A percentile compares a stretch with the other conserved stretches of the same genome.
phyloP scores from a whole-genome alignment of 148 eudicot species.

The Beta vulgaris region DNA sequence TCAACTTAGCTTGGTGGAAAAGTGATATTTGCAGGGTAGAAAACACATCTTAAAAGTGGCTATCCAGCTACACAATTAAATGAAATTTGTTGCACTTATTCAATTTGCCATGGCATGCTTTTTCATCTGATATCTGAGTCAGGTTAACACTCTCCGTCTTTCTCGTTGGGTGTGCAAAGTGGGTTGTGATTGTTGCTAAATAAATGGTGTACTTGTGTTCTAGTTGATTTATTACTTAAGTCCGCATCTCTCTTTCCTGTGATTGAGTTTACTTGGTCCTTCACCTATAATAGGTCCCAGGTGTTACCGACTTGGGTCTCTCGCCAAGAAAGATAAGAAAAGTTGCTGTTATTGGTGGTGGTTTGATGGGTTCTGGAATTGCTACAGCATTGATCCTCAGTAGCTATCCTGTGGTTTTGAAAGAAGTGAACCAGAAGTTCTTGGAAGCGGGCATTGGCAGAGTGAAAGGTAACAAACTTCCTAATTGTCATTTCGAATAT shows the following conservation, averaged over 20 bases:
- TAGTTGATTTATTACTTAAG: neutral
- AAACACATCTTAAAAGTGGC: neutral
- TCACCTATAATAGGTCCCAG: constrained; percentile 61
- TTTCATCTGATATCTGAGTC: neutral
- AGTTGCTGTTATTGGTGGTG: constrained; percentile 95
- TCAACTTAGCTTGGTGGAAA: neutral
- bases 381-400: constrained; percentile 86
- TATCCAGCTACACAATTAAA: neutral
- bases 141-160: neutral
- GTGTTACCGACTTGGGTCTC: constrained; percentile 78
- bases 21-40: neutral
- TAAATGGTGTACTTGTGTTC: neutral
- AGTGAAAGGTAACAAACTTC: constrained; percentile 57
- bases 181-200: neutral
- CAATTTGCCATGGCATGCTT: neutral
- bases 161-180: neutral
- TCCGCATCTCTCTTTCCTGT: neutral
- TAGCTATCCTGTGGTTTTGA: constrained; percentile 68
- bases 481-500: neutral
- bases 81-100: neutral
- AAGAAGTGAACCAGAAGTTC: constrained; percentile 85
- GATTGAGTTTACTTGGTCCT: neutral
- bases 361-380: constrained; percentile 97
- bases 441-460: constrained; percentile 70
- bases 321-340: constrained; percentile 64